These are phyloP conservation scores for Hygrophorus pudorinus DNA, from an alignment of 768 basidiomycete species.

Conservation along the genomic window DNA sequence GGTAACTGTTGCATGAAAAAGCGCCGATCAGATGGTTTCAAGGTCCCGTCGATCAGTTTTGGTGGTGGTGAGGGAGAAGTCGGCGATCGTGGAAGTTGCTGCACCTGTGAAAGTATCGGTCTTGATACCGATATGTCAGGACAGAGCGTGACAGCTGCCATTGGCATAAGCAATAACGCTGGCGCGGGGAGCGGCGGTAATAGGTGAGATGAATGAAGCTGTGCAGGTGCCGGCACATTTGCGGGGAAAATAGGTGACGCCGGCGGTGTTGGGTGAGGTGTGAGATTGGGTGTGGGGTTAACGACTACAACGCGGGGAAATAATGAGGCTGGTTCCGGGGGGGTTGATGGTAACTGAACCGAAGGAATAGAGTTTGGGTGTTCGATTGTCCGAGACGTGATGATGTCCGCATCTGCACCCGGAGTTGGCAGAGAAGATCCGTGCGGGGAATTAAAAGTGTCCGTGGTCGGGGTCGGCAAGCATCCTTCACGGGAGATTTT, in stretches of 20 bases:
- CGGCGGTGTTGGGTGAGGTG: slow-evolving; percentile 72
- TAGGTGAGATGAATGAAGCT: no score
- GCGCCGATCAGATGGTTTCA: slow-evolving; percentile 9
- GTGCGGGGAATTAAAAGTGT: no score
- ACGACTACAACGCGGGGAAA: slow-evolving; percentile 57
- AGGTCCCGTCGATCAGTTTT: slow-evolving; percentile 6
- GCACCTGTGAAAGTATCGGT: neutral
- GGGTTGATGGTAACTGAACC: neutral
- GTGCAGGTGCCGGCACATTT: neutral
- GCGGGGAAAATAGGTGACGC: slow-evolving; percentile 40
- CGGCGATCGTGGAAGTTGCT: neutral
- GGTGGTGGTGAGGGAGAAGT: neutral
- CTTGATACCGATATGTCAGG: neutral
- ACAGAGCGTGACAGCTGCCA: no score
- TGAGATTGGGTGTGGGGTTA: slow-evolving; percentile 68
- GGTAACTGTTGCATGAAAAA: slow-evolving; percentile 11
- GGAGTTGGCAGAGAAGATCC: no score
- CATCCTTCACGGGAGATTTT: no score
- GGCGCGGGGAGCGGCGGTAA: no score
- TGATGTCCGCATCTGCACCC: no score
- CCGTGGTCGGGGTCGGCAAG: no score
- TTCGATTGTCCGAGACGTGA: no score
- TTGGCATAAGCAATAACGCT: no score
- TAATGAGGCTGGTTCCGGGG: slow-evolving; percentile 7
- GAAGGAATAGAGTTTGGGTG: neutral